Base-by-base conservation (phyloP, 495 filamentous ascomycete genomes). In the Hyaloscypha finlandica region DNA sequence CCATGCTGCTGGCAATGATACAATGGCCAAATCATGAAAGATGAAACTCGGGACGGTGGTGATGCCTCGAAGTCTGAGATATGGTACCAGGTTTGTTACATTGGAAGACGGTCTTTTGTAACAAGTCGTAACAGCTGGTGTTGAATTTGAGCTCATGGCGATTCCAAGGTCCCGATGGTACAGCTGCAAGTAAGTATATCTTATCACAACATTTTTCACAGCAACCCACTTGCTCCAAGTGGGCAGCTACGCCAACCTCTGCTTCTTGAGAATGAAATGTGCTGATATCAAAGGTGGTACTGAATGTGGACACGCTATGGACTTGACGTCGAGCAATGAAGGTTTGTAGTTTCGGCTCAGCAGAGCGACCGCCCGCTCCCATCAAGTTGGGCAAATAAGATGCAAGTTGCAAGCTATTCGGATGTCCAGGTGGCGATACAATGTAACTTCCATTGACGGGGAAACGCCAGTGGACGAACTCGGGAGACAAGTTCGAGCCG, bases 381-480 rank as follows among this genome's bases (percentile, higher is more conserved):
- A 83, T 84, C 1, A 85, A 71, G 72, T 85, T 85, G 3, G 83
- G 65, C 9, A 68, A 74, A 0, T 81, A 84, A 3, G 80, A 78
- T 35, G 9, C 73, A 0, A 86, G 63, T 6, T 75, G 74, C 1
- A 86, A 74, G 0, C 79, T 77, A 66, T 75, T 71, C 0, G 76
- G 71, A 48, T 67, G 51, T 19, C 61, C 66, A 3, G 30, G 5
- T 0, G 80, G 76, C 0, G 81, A 83, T 14, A 84, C 61, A 14
- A 69, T 70, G 73, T 81, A 85, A 14, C 73, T 75, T 16, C 71
- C 67, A 3, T 68, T 59, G 39, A 73, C 70, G 5, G 82, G 82
- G 66, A 72, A 79, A 39, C 84, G 76, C 82, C 83, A 85, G 71
- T 81, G 68, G 1, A 78, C 77, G 71, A 85, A 81, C 57, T 85